Conservation (phyloP, 2,329 filamentous ascomycete species). For the Calonectria crousiana region DNA sequence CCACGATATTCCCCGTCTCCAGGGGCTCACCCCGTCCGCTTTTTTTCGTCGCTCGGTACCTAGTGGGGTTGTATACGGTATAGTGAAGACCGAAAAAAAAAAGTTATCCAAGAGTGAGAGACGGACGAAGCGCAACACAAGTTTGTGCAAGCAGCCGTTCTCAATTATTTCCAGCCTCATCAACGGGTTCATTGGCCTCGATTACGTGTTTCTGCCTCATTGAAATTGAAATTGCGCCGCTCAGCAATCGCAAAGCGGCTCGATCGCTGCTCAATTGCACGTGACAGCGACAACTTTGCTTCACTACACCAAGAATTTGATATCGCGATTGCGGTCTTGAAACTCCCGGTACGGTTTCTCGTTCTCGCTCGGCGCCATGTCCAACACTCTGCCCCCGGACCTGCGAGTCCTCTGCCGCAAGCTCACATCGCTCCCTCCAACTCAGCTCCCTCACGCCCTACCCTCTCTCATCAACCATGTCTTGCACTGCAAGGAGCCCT, state of each 20-base stretch:
- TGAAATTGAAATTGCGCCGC: neutral
- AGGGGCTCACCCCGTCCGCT: conserved; percentile 40
- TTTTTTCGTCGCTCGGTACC: neutral
- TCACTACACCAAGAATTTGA: neutral
- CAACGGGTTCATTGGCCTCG: neutral
- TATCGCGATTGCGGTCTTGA: conserved; percentile 5
- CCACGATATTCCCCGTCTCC: conserved; percentile 40
- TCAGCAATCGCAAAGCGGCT: neutral
- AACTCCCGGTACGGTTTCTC: neutral
- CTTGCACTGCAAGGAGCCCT: conserved; percentile 66
- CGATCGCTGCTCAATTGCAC: conserved; percentile 5
- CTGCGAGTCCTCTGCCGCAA: conserved; percentile 75
- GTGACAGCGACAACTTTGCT: conserved; percentile 18
- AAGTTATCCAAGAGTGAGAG: conserved; percentile 9
- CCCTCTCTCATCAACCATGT: conserved; percentile 75
- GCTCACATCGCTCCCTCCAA: conserved; percentile 77
- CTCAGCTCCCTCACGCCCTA: conserved; percentile 79
- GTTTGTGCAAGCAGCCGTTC: conserved; percentile 12
- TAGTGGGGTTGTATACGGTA: conserved; percentile 9
- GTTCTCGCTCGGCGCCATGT: conserved; percentile 35
- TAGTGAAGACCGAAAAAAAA: conserved; percentile 20
- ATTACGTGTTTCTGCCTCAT: neutral
- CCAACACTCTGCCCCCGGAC: conserved; percentile 63
- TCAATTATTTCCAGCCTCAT: neutral
- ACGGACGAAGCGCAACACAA: neutral